Evolutionary conservation across 257 asterid genomes (phyloP).

Genomic region (Primulina tabacum): DNA sequence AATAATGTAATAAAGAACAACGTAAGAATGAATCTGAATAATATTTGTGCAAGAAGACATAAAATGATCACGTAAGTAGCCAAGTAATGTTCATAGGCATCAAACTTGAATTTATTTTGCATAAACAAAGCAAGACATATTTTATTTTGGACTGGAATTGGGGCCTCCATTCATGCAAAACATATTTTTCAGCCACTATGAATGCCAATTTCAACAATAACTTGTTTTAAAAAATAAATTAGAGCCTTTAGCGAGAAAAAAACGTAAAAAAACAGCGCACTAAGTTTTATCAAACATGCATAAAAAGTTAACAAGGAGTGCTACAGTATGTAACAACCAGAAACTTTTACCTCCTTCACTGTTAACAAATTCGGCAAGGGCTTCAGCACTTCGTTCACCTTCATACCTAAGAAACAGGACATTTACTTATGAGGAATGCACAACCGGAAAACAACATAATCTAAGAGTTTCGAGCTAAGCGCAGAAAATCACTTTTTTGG

Average conservation of each 20-base stretch:
- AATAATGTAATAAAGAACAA: slow-evolving; percentile 8
- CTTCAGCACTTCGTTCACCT: slow-evolving; percentile 75
- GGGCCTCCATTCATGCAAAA: background rate
- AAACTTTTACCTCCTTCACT: slow-evolving; percentile 72
- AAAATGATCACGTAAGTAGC: background rate
- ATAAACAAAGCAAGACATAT: background rate
- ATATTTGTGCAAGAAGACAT: background rate
- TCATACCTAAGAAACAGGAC: slow-evolving; percentile 53
- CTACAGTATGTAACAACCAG: background rate
- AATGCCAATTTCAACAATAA: background rate
- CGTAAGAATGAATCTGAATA: background rate
- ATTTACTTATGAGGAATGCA: slow-evolving; percentile 18
- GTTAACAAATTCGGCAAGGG: slow-evolving; percentile 75
- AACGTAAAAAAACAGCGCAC: background rate
- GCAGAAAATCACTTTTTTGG: slow-evolving; percentile 66
- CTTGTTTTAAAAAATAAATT: background rate
- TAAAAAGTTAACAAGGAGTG: background rate
- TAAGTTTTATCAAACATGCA: background rate
- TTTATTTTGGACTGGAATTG: background rate
- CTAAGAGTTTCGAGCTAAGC: background rate
- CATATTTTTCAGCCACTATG: background rate
- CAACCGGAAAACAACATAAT: background rate
- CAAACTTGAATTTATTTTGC: background rate
- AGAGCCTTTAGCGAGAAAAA: background rate
- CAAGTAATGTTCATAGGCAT: background rate